Evolutionary conservation across 2,329 filamentous ascomycete species (phyloP), one percentile per base, ranked within the genome.

Genomic region (Alternaria postmessia): DNA sequence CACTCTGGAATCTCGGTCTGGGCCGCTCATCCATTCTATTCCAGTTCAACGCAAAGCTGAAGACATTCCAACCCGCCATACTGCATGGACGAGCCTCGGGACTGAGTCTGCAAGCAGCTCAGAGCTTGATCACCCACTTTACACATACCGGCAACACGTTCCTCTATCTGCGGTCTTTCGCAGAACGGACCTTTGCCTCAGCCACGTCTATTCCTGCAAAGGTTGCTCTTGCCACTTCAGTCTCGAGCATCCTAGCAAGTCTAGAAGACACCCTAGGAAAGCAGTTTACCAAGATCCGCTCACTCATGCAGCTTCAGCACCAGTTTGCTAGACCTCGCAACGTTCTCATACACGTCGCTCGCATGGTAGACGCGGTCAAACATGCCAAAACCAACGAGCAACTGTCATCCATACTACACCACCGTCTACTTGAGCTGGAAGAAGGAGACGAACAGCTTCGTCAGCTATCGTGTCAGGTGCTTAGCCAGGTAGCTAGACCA

Each of bases 1-100:
- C 88, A 11, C 79, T 94, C 0, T 81, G 90, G 62, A 85, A 88
- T 12, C 80, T 94, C 1, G 87, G 88, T 0, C 84, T 93, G 6
- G 92, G 91, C 0, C 84, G 91, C 48, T 89, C 88, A 39, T 94
- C 91, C 0, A 82, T 90, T 2, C 84, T 95, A 34, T 95, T 92
- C 74, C 72, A 78, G 0, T 92, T 87, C 83, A 81, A 89, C 51
- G 74, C 81, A 2, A 80, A 81, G 3, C 81, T 82, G 28, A 78
- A 77, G 24, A 80, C 79, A 0, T 92, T 94, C 67, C 75, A 79
- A 39, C 80, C 77, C 39, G 75, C 75, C 4, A 72, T 85, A 36
- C 68, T 77, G 4, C 75, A 83, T 54, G 76, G 83, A 1, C 77
- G 83, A 2, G 76, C 86, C 30, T 83, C 83, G 3, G 87, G 87